These are phyloP conservation scores for Pythium aphanidermatum DNA, from an alignment of 352 stramenopile genomes.

Conservation along the genomic window DNA sequence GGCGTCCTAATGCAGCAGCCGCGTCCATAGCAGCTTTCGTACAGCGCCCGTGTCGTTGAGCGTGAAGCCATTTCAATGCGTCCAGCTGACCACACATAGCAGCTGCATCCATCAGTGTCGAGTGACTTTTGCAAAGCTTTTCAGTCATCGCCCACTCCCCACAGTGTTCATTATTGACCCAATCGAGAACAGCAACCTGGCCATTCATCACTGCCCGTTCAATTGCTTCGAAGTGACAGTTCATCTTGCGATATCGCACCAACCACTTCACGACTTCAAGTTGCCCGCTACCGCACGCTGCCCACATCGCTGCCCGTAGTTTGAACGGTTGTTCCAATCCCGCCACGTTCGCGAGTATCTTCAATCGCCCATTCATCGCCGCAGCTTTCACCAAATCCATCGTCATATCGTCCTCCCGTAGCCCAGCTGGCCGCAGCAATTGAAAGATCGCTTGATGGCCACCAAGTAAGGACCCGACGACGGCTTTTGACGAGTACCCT, in stretches of 20 bases:
- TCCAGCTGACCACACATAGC: background rate
- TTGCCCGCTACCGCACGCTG: too few species aligned
- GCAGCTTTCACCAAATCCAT: too few species aligned
- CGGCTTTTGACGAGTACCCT: background rate
- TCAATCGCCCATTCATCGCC: too few species aligned
- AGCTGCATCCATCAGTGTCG: constrained; percentile 1
- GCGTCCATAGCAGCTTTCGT: background rate
- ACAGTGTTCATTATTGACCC: background rate
- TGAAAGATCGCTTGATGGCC: background rate
- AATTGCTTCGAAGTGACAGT: background rate
- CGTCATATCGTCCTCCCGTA: background rate
- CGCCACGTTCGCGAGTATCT: too few species aligned
- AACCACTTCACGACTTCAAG: constrained; percentile 6
- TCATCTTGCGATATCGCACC: background rate
- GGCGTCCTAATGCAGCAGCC: background rate
- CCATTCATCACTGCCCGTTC: constrained; percentile 2
- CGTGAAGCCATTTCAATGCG: background rate
- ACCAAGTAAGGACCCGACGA: background rate
- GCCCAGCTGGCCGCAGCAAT: background rate
- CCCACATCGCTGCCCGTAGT: too few species aligned
- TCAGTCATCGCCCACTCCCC: constrained; percentile 5
- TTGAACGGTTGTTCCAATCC: too few species aligned
- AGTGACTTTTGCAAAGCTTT: too few species aligned
- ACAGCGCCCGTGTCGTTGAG: background rate
- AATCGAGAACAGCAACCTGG: constrained; percentile 1